A percentile compares a stretch with the other conserved stretches of the same genome.
Conservation (phyloP, 768 basidiomycete genomes). For the Podaxis sp. region DNA sequence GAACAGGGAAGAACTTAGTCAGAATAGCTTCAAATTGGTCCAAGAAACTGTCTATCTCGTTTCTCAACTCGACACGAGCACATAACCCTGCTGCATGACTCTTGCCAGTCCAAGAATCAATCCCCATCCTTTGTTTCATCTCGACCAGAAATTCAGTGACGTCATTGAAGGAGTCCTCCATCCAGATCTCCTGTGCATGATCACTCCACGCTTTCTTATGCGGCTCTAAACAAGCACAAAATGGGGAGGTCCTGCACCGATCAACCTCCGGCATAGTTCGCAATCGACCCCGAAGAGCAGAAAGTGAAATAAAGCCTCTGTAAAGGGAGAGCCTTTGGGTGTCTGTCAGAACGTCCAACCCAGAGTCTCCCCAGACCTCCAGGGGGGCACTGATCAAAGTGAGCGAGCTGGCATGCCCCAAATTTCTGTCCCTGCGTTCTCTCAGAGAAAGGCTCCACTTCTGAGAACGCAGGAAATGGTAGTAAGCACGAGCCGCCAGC, state of each 20-base stretch:
- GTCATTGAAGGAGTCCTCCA: background rate
- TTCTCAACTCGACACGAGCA: background rate
- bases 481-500: background rate
- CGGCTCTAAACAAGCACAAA: background rate
- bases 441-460: background rate
- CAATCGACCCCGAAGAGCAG: background rate
- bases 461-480: background rate
- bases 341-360: background rate
- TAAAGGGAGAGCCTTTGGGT: background rate
- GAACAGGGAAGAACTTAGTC: background rate
- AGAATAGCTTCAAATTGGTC: background rate
- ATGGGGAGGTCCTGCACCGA: background rate
- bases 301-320: background rate
- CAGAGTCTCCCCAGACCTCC: background rate
- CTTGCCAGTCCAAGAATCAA: background rate
- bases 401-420: background rate
- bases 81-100: background rate
- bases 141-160: background rate
- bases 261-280: background rate
- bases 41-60: background rate
- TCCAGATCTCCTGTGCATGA: background rate
- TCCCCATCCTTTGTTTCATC: background rate
- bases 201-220: background rate
- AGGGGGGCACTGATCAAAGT: background rate
- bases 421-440: background rate